These are phyloP conservation scores for Stachybotrys elegans DNA, from an alignment of 2,329 filamentous ascomycete genomes.

Conservation along the genomic window DNA sequence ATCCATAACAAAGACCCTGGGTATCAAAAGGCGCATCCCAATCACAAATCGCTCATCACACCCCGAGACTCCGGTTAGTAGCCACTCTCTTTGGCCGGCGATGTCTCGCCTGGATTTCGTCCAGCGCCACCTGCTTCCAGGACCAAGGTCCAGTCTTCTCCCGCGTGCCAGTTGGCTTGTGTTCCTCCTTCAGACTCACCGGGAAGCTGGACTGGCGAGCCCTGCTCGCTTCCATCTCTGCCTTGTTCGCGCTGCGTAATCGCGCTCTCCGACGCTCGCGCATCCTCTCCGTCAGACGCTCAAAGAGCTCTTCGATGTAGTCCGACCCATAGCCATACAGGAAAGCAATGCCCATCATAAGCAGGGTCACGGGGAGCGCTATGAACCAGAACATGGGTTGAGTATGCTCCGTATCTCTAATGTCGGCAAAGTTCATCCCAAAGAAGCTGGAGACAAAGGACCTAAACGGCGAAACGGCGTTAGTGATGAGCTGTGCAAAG, in stretches of 20 bases:
- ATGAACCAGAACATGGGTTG: background rate
- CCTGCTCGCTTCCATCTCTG: background rate
- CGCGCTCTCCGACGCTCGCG: background rate
- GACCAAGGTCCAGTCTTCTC: background rate
- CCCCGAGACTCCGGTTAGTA: background rate
- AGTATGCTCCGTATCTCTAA: background rate
- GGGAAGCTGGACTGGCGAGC: background rate
- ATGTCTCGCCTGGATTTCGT: background rate
- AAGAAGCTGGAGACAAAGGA: conserved; percentile 3
- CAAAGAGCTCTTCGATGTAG: background rate
- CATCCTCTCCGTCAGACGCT: background rate
- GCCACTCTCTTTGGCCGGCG: background rate
- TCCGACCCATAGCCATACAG: background rate
- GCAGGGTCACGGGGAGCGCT: background rate
- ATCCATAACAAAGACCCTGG: too few relatives aligned
- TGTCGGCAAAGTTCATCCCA: background rate
- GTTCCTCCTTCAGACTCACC: background rate
- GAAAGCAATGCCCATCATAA: background rate
- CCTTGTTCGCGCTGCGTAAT: background rate
- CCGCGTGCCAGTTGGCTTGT: background rate
- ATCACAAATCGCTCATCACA: background rate
- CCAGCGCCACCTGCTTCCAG: background rate
- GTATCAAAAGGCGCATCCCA: too few relatives aligned
- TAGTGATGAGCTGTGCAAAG: background rate
- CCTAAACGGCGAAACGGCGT: background rate